Percentiles rank a stretch among this genome's conserved stretches.
Conservation (phyloP, 202 grass and related monocot genomes). For the Cymbopogon flexuosus region DNA sequence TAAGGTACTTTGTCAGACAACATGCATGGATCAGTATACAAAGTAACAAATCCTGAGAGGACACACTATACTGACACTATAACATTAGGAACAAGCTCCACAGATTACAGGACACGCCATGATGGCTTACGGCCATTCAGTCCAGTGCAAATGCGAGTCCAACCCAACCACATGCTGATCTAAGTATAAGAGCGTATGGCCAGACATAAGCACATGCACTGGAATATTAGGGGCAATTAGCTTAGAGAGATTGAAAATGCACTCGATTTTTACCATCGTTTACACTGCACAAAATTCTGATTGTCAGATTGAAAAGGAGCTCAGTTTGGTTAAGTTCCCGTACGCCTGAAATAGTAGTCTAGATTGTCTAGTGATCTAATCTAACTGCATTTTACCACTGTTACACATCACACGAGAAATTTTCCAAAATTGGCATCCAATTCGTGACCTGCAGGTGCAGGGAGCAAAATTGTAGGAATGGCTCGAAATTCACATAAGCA, state of each 20-base stretch:
- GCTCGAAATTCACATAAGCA: not conserved
- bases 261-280: not conserved
- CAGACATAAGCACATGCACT: not conserved
- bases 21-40: slow-evolving; percentile 10
- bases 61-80: not conserved
- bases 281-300: not conserved
- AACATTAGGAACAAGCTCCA: not conserved
- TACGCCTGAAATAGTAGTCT: not conserved
- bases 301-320: not conserved
- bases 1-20: not conserved
- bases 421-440: too few relatives aligned
- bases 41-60: not conserved
- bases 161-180: not conserved
- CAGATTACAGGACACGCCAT: not conserved
- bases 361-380: not conserved
- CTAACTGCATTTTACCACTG: not conserved
- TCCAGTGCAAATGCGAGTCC: not conserved
- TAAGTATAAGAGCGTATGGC: not conserved
- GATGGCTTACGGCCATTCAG: not conserved
- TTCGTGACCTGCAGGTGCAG: too few relatives aligned
- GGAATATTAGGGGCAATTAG: not conserved
- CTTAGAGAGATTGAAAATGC: not conserved
- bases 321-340: not conserved
- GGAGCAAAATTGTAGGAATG: not conserved
- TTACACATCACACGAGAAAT: too few relatives aligned